These are phyloP conservation scores for Amanita pallidorosea DNA, from an alignment of 768 basidiomycete genomes.

Conservation along the genomic window DNA sequence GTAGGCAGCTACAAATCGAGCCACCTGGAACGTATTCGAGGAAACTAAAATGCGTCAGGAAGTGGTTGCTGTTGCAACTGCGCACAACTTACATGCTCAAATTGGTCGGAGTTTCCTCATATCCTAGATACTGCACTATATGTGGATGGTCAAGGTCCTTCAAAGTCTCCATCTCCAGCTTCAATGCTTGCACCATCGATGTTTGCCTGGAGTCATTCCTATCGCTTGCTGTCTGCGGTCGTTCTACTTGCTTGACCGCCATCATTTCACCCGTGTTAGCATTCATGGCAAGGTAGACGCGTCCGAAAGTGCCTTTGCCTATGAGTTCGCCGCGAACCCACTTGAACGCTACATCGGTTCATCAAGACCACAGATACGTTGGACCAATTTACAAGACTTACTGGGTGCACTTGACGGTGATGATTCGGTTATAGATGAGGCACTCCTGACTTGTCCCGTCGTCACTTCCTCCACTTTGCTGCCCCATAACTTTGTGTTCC, in stretches of 20 bases:
- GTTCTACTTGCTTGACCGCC: constrained; percentile 97
- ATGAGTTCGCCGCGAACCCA: constrained; percentile 98
- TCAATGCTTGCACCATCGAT: constrained; percentile 82
- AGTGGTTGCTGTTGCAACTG: neutral
- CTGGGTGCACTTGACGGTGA: constrained; percentile 57
- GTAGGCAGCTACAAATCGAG: constrained; percentile 82
- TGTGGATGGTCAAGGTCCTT: constrained; percentile 96
- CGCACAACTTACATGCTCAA: constrained; percentile 73
- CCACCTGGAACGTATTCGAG: constrained; percentile 98
- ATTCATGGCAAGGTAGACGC: constrained; percentile 93
- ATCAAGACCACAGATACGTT: neutral
- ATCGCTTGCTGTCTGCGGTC: constrained; percentile 86
- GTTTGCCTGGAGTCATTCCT: constrained; percentile 79
- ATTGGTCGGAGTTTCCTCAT: constrained; percentile 80
- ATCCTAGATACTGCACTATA: constrained; percentile 95
- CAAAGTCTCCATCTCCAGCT: constrained; percentile 91
- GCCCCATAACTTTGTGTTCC: constrained; percentile 95
- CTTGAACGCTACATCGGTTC: constrained; percentile 71
- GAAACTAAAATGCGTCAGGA: constrained; percentile 45
- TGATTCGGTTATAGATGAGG: constrained; percentile 28
- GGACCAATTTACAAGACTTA: constrained; percentile 28
- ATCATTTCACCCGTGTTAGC: constrained; percentile 98
- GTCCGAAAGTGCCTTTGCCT: constrained; percentile 93
- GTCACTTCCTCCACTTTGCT: constrained; percentile 90
- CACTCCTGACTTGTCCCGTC: constrained; percentile 50